A percentile compares a stretch with the other conserved stretches of the same genome.
Evolutionary conservation across 2,329 filamentous ascomycete genomes (phyloP).

Genomic region (Monosporascus sp.): DNA sequence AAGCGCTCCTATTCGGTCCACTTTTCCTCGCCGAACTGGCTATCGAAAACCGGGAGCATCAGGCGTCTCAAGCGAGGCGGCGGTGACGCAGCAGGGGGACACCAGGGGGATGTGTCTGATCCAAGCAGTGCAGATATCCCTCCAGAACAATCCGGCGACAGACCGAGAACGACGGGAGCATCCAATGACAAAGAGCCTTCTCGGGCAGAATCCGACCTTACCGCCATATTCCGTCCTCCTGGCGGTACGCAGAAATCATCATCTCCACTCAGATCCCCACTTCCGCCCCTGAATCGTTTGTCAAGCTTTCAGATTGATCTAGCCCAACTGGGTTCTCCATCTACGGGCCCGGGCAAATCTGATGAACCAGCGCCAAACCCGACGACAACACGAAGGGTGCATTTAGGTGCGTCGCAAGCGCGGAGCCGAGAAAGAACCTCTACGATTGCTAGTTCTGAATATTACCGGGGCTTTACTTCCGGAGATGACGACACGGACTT

Average conservation of each 20-base stretch:
- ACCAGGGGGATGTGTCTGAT: slow-evolving; percentile 50
- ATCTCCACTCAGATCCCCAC: slow-evolving; percentile 53
- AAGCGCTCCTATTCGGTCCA: slow-evolving; percentile 55
- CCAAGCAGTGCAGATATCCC: slow-evolving; percentile 31
- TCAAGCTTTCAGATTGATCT: slow-evolving; percentile 52
- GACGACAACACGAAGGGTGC: slow-evolving; percentile 16
- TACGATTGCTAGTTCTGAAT: slow-evolving; percentile 65
- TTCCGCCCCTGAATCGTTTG: slow-evolving; percentile 48
- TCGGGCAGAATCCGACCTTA: slow-evolving; percentile 24
- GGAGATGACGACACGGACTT: slow-evolving; percentile 74
- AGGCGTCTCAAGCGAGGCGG: slow-evolving; percentile 48
- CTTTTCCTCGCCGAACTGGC: slow-evolving; percentile 54
- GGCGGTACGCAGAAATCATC: slow-evolving; percentile 41
- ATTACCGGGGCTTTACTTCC: slow-evolving; percentile 61
- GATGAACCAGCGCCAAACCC: slow-evolving; percentile 14
- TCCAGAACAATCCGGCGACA: slow-evolving; percentile 14
- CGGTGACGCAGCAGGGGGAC: slow-evolving; percentile 32
- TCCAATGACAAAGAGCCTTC: slow-evolving; percentile 21
- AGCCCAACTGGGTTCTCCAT: slow-evolving; percentile 40
- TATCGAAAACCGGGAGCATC: slow-evolving; percentile 51
- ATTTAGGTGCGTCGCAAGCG: slow-evolving; percentile 23
- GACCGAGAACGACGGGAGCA: slow-evolving; percentile 21
- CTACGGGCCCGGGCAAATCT: slow-evolving; percentile 28
- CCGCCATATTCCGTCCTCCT: slow-evolving; percentile 24
- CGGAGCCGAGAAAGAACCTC: slow-evolving; percentile 51